Percentiles rank a stretch among this genome's conserved stretches.
Conservation (phyloP, 2,329 filamentous ascomycete genomes). For the Stemphylium beticola region DNA sequence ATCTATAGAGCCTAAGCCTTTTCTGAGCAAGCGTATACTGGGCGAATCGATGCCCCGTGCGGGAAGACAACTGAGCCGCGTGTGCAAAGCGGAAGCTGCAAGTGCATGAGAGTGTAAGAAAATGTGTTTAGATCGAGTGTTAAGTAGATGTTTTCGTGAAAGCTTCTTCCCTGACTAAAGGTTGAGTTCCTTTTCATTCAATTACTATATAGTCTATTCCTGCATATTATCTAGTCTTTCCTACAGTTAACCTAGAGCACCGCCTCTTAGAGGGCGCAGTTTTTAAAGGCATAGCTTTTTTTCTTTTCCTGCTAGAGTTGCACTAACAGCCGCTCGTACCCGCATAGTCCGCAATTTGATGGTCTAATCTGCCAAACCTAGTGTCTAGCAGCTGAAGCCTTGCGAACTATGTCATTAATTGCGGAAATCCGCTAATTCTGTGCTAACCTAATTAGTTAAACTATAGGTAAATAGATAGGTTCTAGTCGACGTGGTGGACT, state of each 20-base stretch:
- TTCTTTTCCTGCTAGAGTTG: conserved; percentile 13
- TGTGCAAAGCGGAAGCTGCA: too few species aligned
- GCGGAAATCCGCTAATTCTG: conserved; percentile 21
- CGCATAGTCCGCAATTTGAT: conserved; percentile 3
- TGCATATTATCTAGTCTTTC: neutral
- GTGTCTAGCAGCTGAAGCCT: conserved; percentile 15
- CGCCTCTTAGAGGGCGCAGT: conserved; percentile 8
- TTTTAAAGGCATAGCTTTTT: neutral
- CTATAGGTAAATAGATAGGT: conserved; percentile 12
- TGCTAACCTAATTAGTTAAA: conserved; percentile 7
- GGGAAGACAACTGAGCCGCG: too few species aligned
- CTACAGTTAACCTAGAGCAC: neutral
- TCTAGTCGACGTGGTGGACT: conserved; percentile 11
- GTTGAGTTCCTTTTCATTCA: neutral
- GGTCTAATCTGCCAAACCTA: conserved; percentile 16
- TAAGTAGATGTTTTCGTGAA: neutral
- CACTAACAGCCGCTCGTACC: conserved; percentile 8
- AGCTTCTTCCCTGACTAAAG: neutral
- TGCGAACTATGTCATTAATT: conserved; percentile 11
- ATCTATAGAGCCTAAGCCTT: too few species aligned
- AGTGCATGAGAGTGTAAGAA: too few species aligned
- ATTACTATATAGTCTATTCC: neutral
- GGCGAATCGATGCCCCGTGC: too few species aligned
- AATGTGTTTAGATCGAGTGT: neutral
- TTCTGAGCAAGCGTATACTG: too few species aligned